phyloP scores from a whole-genome alignment of 2,329 filamentous ascomycete species.

The Talaromyces sp. region DNA sequence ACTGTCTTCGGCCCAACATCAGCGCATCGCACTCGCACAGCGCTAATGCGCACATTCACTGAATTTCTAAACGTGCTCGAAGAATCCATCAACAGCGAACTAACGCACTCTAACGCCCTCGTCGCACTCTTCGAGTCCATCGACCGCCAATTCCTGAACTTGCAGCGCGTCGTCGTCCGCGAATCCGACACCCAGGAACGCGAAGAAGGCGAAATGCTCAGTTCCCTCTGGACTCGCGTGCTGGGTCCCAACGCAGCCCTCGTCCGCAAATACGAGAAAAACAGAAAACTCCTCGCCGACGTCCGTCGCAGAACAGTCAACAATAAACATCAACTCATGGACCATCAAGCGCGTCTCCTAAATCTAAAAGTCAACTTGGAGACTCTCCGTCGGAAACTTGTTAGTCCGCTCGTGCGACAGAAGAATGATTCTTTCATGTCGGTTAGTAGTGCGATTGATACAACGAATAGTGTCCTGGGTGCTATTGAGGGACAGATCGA shows the following conservation, averaged over 20 bases:
- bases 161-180: slow-evolving; percentile 77
- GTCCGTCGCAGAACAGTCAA: slow-evolving; percentile 77
- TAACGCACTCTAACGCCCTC: slow-evolving; percentile 71
- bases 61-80: slow-evolving; percentile 84
- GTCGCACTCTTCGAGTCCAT: slow-evolving; percentile 90
- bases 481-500: slow-evolving; percentile 78
- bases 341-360: slow-evolving; percentile 78
- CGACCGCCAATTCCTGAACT: slow-evolving; percentile 82
- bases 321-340: slow-evolving; percentile 80
- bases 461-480: slow-evolving; percentile 16
- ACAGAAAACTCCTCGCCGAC: slow-evolving; percentile 70
- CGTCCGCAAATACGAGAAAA: slow-evolving; percentile 88
- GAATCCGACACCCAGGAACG: slow-evolving; percentile 78
- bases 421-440: slow-evolving; percentile 45
- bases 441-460: slow-evolving; percentile 39
- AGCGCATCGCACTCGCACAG: slow-evolving; percentile 71
- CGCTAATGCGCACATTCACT: slow-evolving; percentile 79
- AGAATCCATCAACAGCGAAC: slow-evolving; percentile 78
- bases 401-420: slow-evolving; percentile 73
- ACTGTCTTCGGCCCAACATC: slow-evolving; percentile 73
- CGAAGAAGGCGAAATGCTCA: slow-evolving; percentile 73
- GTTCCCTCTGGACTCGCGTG: slow-evolving; percentile 77
- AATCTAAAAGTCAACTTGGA: slow-evolving; percentile 83
- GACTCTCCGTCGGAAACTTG: slow-evolving; percentile 73
- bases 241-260: slow-evolving; percentile 69